Conservation (phyloP, 2,329 filamentous ascomycete species). For the Cucurbitaria berberidis region DNA sequence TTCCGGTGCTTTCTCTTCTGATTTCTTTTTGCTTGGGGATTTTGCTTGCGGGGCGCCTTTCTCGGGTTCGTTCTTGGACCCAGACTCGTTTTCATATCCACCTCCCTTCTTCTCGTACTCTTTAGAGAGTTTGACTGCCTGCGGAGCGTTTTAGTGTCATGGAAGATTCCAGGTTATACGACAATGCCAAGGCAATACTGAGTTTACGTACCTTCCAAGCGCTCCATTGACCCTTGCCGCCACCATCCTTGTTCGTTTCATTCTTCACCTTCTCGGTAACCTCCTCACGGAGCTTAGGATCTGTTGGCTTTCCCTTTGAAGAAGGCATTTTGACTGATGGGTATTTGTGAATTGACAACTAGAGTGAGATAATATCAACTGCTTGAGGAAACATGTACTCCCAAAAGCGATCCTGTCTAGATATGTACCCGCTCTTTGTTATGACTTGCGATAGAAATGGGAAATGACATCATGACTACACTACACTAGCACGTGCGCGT, state of each 20-base stretch:
- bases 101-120: conserved; percentile 52
- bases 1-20: conserved; percentile 18
- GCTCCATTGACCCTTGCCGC: conserved; percentile 55
- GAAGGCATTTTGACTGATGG: conserved; percentile 44
- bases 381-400: not conserved
- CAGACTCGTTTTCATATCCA: conserved; percentile 51
- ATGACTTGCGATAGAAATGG: conserved; percentile 13
- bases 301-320: conserved; percentile 54
- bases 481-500: conserved; percentile 8
- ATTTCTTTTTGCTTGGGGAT: conserved; percentile 31
- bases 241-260: conserved; percentile 54
- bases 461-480: conserved; percentile 31
- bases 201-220: conserved; percentile 52
- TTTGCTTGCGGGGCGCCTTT: conserved; percentile 50
- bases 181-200: not conserved
- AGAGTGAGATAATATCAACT: not conserved
- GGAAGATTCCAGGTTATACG: not conserved
- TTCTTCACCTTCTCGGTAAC: conserved; percentile 56
- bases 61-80: conserved; percentile 53
- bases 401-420: conserved; percentile 2
- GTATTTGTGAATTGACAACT: not conserved
- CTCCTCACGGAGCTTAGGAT: conserved; percentile 53
- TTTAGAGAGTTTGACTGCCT: conserved; percentile 53
- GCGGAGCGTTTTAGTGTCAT: not conserved
- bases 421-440: conserved; percentile 26